Conservation (phyloP, 306 rosid genomes). For the Rosa chinensis region DNA sequence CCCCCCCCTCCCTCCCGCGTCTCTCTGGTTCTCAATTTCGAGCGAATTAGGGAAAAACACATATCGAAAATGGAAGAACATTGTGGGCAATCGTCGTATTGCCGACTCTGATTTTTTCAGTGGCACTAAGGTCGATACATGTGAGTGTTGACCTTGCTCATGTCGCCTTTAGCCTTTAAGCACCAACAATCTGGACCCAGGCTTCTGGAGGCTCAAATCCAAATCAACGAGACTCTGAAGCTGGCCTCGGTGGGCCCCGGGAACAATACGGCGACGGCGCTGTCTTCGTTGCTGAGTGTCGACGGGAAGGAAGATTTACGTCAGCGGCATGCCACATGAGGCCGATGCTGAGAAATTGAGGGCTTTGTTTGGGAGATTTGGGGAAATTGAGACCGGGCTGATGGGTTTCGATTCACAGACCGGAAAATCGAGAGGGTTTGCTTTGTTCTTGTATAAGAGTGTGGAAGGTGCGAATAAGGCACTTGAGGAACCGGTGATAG, state of each 20-base stretch:
- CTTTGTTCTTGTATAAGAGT: constrained; percentile 39
- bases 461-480: background rate
- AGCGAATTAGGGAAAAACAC: too few relatives aligned
- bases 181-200: too few relatives aligned
- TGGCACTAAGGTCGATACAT: too few relatives aligned
- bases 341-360: constrained; percentile 34
- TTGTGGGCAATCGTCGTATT: too few relatives aligned
- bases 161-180: too few relatives aligned
- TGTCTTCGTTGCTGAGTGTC: background rate
- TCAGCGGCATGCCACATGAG: constrained; percentile 36
- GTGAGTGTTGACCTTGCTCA: too few relatives aligned
- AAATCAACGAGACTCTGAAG: background rate
- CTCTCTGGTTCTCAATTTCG: too few relatives aligned
- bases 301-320: constrained; percentile 37
- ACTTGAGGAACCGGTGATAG: constrained; percentile 29
- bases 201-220: too few relatives aligned
- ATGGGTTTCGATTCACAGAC: constrained; percentile 41
- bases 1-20: too few relatives aligned
- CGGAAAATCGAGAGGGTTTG: constrained; percentile 38
- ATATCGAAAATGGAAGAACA: too few relatives aligned
- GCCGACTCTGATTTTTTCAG: too few relatives aligned
- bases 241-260: constrained; percentile 36
- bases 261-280: background rate
- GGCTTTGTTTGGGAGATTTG: constrained; percentile 31
- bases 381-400: constrained; percentile 45